These are phyloP conservation scores for Platismatia glauca DNA, from an alignment of 495 filamentous ascomycete species.

Conservation along the genomic window DNA sequence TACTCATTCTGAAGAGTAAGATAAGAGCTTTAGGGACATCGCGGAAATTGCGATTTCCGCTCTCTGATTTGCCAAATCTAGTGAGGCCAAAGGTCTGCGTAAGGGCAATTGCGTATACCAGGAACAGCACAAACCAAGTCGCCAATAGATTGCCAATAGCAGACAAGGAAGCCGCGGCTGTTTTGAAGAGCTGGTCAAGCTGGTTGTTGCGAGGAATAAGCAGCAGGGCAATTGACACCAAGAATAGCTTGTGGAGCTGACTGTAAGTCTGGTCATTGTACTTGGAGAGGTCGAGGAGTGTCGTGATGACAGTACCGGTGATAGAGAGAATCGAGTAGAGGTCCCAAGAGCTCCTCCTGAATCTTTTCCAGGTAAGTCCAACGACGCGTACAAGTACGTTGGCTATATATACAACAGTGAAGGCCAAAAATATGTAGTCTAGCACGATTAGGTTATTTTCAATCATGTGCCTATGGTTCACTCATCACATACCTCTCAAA, in stretches of 20 bases:
- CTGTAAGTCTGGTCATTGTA: slow-evolving; percentile 50
- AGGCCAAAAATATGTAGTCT: slow-evolving; percentile 69
- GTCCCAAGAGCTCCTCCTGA: slow-evolving; percentile 92
- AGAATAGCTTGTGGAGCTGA: slow-evolving; percentile 83
- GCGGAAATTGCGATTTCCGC: slow-evolving; percentile 81
- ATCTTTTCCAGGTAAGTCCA: slow-evolving; percentile 87
- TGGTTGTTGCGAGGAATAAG: slow-evolving; percentile 96
- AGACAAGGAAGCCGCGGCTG: slow-evolving; percentile 87
- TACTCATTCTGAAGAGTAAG: slow-evolving; percentile 83
- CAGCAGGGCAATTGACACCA: slow-evolving; percentile 82
- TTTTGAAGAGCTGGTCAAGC: slow-evolving; percentile 98
- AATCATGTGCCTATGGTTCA: neutral
- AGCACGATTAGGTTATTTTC: slow-evolving; percentile 8
- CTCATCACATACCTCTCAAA: slow-evolving; percentile 16
- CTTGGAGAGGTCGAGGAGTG: slow-evolving; percentile 56
- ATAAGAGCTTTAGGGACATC: slow-evolving; percentile 90
- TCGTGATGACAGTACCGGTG: slow-evolving; percentile 72
- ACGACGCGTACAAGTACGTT: slow-evolving; percentile 80
- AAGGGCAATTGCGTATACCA: slow-evolving; percentile 91
- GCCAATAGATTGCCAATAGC: slow-evolving; percentile 88
- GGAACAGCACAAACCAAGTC: slow-evolving; percentile 93
- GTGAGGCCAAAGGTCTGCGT: slow-evolving; percentile 97
- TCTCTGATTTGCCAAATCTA: slow-evolving; percentile 65
- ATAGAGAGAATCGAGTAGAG: slow-evolving; percentile 78
- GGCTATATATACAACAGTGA: slow-evolving; percentile 75